Base-by-base conservation (phyloP, 2,329 filamentous ascomycete species). In the Stagonosporopsis chrysanthemi region DNA sequence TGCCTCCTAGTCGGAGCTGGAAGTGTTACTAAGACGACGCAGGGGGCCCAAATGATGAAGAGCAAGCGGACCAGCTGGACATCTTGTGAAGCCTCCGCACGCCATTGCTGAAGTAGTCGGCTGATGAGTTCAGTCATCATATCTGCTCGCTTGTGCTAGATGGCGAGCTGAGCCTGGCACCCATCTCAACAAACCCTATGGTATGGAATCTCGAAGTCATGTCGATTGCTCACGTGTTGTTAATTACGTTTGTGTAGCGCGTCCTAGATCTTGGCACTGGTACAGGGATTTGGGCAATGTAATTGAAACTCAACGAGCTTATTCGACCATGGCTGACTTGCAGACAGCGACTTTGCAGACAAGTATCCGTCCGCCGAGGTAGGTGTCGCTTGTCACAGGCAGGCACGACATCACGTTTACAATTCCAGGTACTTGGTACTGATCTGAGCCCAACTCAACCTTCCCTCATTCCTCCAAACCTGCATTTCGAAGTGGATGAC, bases 221-320 rank as follows among this genome's bases (percentile, higher is more conserved):
- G 38, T 54, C 28, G n/a, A 39, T 26, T n/a, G 1, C 58, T 61
- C 24, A 68, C 11, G 9, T 12, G 5, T 6, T 31, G 29, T 12
- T 31, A 12, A 31, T 12, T 9, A 31, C 11, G 29, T 31, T 9
- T 12, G 11, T 9, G 11, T 31, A 31, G 65, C 69, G 70, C 17
- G 73, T 79, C 14, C 62, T 80, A 28, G 78, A 80, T 50, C 58
- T 80, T 8, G 78, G 77, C 6, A 79, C 77, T 11, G 78, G 78
- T 14, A 80, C 67, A 41, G 77, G 78, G 1, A 75, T 78, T 23
- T 80, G 77, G 77, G 77, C 77, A 6, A 73, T 79, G 68, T 71
- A 35, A 41, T 62, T 64, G 6, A 42, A 15, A 11, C 12, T 28
- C 11, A 1, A 26, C 24, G 4, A 26, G 14, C 9, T 15, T 4